A percentile compares a stretch with the other conserved stretches of the same genome.
These are phyloP conservation scores for Chamaecrista fasciculata DNA, from an alignment of 306 rosid genomes.

Conservation along the genomic window DNA sequence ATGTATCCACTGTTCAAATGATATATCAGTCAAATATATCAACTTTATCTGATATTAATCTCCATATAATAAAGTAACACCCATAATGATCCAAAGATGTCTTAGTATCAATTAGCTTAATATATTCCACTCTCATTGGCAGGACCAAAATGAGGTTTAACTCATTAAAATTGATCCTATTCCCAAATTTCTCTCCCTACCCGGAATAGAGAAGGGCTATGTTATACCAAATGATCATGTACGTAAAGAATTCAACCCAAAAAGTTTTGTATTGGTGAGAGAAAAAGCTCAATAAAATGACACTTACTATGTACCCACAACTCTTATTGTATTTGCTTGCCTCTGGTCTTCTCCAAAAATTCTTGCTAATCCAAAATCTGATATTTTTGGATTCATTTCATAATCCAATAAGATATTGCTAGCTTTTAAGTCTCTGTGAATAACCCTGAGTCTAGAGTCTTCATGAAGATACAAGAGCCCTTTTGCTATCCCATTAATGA, in stretches of 20 bases:
- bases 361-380: conserved; percentile 61
- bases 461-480: conserved; percentile 63
- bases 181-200: too few species aligned
- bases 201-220: too few species aligned
- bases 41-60: too few species aligned
- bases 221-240: too few species aligned
- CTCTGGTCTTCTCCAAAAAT: conserved; percentile 42
- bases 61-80: too few species aligned
- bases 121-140: too few species aligned
- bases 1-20: conserved; percentile 49
- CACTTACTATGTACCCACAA: conserved; percentile 64
- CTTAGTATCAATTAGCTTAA: too few species aligned
- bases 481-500: conserved; percentile 52
- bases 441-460: conserved; percentile 46
- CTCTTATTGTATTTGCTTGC: conserved; percentile 44
- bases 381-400: conserved; percentile 51
- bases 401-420: conserved; percentile 48
- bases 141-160: too few species aligned
- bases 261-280: neutral
- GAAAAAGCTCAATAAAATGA: neutral
- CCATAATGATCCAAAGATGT: too few species aligned
- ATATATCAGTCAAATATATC: neutral
- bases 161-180: too few species aligned
- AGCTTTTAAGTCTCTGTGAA: conserved; percentile 66
- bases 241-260: neutral